A percentile compares a stretch with the other conserved stretches of the same genome.
Conservation (phyloP, 108 stramenopile species). For the Cyclotella cryptica region DNA sequence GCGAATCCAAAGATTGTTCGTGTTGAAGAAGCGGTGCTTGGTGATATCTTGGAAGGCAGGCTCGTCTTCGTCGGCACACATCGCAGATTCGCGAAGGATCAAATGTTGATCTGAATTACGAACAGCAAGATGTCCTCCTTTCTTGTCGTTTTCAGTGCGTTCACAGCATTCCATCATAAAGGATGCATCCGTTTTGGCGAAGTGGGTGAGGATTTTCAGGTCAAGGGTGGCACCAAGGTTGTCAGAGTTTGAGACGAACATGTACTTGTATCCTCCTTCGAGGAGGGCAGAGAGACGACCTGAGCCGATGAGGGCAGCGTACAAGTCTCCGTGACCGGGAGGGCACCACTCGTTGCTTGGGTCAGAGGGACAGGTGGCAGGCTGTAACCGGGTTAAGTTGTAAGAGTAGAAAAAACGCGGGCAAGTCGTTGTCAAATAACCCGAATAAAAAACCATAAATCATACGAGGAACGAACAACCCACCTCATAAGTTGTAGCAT, state of each 20-base stretch:
- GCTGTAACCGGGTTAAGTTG: constrained; percentile 39
- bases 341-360: constrained; percentile 99
- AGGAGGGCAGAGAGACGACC: constrained; percentile 95
- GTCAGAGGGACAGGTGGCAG: constrained; percentile 80
- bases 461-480: constrained; percentile 11
- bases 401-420: neutral
- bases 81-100: constrained; percentile 97
- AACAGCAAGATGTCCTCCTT: constrained; percentile 98
- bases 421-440: neutral
- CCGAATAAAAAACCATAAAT: neutral
- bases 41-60: constrained; percentile 94
- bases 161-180: constrained; percentile 99
- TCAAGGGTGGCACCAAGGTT: constrained; percentile 99
- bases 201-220: constrained; percentile 93
- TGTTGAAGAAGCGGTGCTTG: constrained; percentile 99
- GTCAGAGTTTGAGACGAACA: constrained; percentile 99
- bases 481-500: constrained; percentile 88
- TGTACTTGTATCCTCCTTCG: constrained; percentile 96
- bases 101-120: constrained; percentile 90
- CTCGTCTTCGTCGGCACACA: constrained; percentile 98
- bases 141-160: constrained; percentile 98
- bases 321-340: constrained; percentile 99
- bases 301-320: constrained; percentile 96
- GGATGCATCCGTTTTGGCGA: constrained; percentile 88
- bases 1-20: constrained; percentile 99